Evolutionary conservation across 495 filamentous ascomycete species (phyloP).

Genomic region (Neurospora sp.): DNA sequence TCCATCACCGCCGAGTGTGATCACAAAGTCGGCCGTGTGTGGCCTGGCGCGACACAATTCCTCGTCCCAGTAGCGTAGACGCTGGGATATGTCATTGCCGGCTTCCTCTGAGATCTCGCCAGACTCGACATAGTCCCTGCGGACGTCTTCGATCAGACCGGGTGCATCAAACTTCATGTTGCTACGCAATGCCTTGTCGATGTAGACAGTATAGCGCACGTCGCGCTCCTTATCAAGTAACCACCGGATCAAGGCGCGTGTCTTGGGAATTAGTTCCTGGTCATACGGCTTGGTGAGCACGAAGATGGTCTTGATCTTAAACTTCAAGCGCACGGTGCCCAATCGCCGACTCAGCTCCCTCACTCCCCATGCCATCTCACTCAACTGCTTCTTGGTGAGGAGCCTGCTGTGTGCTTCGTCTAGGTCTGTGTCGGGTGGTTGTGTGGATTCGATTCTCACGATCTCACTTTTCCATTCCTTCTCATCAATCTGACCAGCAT

Average conservation of each 20-base stretch:
- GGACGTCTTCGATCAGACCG: conserved; percentile 43
- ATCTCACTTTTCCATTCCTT: conserved; percentile 31
- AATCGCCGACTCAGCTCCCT: conserved; percentile 81
- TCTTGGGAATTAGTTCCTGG: conserved; percentile 65
- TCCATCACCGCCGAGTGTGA: conserved; percentile 93
- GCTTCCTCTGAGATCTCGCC: conserved; percentile 23
- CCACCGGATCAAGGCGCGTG: conserved; percentile 72
- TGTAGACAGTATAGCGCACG: conserved; percentile 62
- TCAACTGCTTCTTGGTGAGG: conserved; percentile 84
- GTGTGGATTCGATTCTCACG: conserved; percentile 10
- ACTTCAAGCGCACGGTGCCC: conserved; percentile 64
- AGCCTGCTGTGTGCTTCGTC: conserved; percentile 41
- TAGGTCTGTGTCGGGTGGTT: conserved; percentile 2
- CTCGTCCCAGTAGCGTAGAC: conserved; percentile 75
- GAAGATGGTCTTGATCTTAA: conserved; percentile 75
- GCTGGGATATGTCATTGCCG: conserved; percentile 42
- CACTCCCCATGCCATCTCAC: conserved; percentile 93
- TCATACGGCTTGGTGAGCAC: conserved; percentile 85
- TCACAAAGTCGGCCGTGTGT: conserved; percentile 84
- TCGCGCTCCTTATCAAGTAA: conserved; percentile 67
- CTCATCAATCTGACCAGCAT: conserved; percentile 34
- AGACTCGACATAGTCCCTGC: conserved; percentile 16
- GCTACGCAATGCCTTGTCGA: conserved; percentile 63
- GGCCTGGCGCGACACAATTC: conserved; percentile 66
- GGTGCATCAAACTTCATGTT: conserved; percentile 61